A percentile compares a stretch with the other conserved stretches of the same genome.
Conservation (phyloP, 331 rosid species). For the Rhamnella rubrinervis region DNA sequence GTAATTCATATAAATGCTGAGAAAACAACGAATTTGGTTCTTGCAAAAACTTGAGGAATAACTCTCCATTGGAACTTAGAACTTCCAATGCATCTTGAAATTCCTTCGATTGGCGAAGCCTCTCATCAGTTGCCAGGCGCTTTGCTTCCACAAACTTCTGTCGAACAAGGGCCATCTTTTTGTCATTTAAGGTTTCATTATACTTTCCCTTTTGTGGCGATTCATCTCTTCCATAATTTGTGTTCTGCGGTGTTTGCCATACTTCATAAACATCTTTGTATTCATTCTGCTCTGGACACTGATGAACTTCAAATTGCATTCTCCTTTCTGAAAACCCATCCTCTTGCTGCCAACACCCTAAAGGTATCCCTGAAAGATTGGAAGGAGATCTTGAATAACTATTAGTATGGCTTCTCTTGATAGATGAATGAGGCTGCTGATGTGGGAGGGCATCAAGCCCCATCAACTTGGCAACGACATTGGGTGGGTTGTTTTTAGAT, state of each 20-base stretch:
- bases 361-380: conserved; percentile 43
- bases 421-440: conserved; percentile 48
- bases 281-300: conserved; percentile 40
- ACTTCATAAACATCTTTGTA: conserved; percentile 60
- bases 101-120: conserved; percentile 63
- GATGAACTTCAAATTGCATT: conserved; percentile 45
- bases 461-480: conserved; percentile 92
- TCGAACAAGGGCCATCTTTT: conserved; percentile 67
- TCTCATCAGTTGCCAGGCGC: conserved; percentile 61
- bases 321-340: conserved; percentile 48
- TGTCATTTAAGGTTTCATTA: conserved; percentile 44
- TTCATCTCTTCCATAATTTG: conserved; percentile 47
- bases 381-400: conserved; percentile 41
- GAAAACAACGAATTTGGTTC: conserved; percentile 54
- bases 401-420: conserved; percentile 50
- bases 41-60: conserved; percentile 63
- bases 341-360: conserved; percentile 49
- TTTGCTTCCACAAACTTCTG: conserved; percentile 76
- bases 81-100: conserved; percentile 79
- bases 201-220: conserved; percentile 61
- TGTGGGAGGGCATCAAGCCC: conserved; percentile 80
- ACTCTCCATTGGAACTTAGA: conserved; percentile 76
- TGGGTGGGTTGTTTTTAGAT: conserved; percentile 59
- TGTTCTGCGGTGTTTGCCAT: conserved; percentile 66
- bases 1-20: conserved; percentile 50